Conservation (phyloP, 768 basidiomycete genomes). For the Mycena haematopus region DNA sequence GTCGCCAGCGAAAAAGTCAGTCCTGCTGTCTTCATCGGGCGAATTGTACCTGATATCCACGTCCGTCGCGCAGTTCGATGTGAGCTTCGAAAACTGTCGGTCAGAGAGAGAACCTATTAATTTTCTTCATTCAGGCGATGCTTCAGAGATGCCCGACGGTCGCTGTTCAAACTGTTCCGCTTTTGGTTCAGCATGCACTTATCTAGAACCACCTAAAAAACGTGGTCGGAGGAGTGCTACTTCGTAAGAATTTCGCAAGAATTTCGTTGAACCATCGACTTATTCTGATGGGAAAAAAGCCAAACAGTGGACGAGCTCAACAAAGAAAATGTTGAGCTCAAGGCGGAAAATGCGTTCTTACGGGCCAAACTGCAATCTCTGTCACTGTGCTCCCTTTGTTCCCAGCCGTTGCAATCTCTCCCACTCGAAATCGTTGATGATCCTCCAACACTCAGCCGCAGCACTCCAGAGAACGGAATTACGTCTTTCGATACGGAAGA, state of each 20-base stretch:
- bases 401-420: neutral
- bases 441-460: neutral
- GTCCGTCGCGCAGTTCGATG: constrained; percentile 1
- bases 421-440: neutral
- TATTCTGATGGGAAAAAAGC: too few species aligned
- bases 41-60: neutral
- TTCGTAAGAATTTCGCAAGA: neutral
- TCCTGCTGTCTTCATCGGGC: neutral
- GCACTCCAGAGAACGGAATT: neutral
- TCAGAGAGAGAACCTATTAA: neutral
- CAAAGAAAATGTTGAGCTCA: neutral
- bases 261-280: neutral
- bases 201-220: neutral
- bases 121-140: neutral
- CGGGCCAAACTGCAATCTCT: neutral
- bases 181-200: neutral
- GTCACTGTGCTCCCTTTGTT: constrained; percentile 3
- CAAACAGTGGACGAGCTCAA: constrained; percentile 2
- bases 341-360: neutral
- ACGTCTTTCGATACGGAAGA: neutral
- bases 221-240: too few species aligned
- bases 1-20: neutral
- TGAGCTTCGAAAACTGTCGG: neutral
- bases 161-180: neutral
- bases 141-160: neutral